Percentiles rank a stretch among this genome's conserved stretches.
Conservation (phyloP, 768 basidiomycete genomes). For the Dacryopinax primogenitus region DNA sequence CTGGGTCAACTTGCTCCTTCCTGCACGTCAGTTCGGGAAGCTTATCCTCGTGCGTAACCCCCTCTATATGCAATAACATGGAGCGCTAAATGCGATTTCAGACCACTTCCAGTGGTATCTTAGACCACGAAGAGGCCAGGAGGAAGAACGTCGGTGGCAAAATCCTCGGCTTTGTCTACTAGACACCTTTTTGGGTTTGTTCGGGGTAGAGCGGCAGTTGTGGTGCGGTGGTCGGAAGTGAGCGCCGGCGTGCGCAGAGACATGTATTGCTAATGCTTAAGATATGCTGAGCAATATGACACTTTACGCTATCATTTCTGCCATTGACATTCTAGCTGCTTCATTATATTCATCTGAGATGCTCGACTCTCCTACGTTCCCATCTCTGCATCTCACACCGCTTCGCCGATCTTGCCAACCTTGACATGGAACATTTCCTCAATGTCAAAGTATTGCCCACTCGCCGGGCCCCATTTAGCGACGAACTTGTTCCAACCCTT, state of each 20-base stretch:
- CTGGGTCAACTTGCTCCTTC: constrained; percentile 95
- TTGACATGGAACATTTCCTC: constrained; percentile 1
- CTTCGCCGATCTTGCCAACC: background rate
- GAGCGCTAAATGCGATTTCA: constrained; percentile 23
- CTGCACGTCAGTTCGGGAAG: constrained; percentile 90
- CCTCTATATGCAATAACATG: constrained; percentile 3
- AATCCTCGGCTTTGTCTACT: constrained; percentile 85
- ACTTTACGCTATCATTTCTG: background rate
- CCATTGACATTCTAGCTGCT: background rate
- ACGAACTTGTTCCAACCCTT: background rate
- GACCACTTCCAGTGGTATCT: constrained; percentile 96
- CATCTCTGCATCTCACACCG: background rate
- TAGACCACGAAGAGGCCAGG: constrained; percentile 98
- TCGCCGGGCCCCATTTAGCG: background rate
- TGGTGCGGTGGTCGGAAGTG: background rate
- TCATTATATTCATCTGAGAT: background rate
- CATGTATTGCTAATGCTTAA: constrained; percentile 6
- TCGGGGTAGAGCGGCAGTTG: background rate
- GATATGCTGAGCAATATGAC: constrained; percentile 4
- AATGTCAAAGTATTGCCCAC: background rate
- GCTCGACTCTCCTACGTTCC: background rate
- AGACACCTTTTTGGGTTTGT: constrained; percentile 31
- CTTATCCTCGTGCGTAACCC: constrained; percentile 68
- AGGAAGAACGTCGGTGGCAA: constrained; percentile 97
- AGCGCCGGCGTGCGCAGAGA: background rate